Conservation (phyloP, 208 protist species). For the Naegleria fowleri region DNA sequence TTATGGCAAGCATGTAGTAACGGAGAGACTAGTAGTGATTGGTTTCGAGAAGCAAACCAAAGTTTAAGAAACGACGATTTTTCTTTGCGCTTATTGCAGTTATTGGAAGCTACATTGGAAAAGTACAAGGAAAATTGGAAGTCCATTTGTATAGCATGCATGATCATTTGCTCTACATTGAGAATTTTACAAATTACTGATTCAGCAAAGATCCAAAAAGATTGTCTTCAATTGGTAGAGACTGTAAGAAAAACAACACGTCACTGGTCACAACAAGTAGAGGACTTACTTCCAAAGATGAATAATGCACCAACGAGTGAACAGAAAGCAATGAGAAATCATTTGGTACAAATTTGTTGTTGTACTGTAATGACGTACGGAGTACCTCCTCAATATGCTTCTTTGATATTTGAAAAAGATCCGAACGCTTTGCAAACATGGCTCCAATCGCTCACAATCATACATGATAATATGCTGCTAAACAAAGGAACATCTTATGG, state of each 20-base stretch:
- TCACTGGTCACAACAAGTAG: not conserved
- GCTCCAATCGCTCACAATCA: not conserved
- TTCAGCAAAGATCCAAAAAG: too few relatives aligned
- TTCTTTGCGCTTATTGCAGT: not conserved
- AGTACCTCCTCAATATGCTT: not conserved
- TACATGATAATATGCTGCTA: not conserved
- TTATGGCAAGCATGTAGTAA: not conserved
- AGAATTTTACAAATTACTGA: too few relatives aligned
- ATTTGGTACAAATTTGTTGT: not conserved
- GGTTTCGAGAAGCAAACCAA: not conserved
- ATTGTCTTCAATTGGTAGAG: not conserved
- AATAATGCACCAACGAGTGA: not conserved
- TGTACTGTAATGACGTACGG: not conserved
- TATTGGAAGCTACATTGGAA: not conserved
- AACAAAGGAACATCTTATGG: not conserved
- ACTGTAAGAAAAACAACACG: not conserved
- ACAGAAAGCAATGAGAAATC: not conserved
- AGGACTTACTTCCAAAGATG: not conserved
- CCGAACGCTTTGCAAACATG: not conserved
- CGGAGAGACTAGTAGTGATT: not conserved
- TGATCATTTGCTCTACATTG: too few relatives aligned
- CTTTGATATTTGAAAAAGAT: not conserved
- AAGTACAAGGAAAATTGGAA: conserved; percentile 3
- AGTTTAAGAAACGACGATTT: not conserved
- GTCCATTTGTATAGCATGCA: not conserved